phyloP scores from a whole-genome alignment of 805 yeast species.

The Starmerella floricola region DNA sequence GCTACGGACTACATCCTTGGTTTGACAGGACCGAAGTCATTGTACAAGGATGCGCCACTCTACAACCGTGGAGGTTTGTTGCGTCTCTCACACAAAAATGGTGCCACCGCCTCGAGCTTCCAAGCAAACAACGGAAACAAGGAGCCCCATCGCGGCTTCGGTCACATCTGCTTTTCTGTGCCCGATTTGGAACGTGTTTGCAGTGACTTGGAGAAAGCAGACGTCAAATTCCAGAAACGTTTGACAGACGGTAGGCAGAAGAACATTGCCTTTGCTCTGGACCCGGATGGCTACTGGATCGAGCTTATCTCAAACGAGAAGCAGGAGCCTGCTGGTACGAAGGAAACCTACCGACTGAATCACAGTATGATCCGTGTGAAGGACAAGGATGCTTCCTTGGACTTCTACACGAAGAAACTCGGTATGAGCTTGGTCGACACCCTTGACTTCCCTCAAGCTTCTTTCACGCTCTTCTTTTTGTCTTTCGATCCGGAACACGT shows the following conservation, averaged over 20 bases:
- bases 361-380: slow-evolving; percentile 89
- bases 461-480: slow-evolving; percentile 76
- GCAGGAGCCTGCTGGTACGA: slow-evolving; percentile 19
- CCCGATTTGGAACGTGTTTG: slow-evolving; percentile 61
- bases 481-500: slow-evolving; percentile 47
- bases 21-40: slow-evolving; percentile 36
- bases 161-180: slow-evolving; percentile 83
- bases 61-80: slow-evolving; percentile 49
- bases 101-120: slow-evolving; percentile 43
- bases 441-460: slow-evolving; percentile 49
- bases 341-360: slow-evolving; percentile 46
- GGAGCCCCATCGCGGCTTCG: slow-evolving; percentile 80
- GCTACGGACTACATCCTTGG: slow-evolving; percentile 63
- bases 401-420: slow-evolving; percentile 63
- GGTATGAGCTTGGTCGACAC: slow-evolving; percentile 67
- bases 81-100: slow-evolving; percentile 74
- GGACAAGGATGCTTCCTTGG: slow-evolving; percentile 64
- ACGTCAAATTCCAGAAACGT: slow-evolving; percentile 70
- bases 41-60: slow-evolving; percentile 31
- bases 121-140: slow-evolving; percentile 68
- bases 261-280: slow-evolving; percentile 86
- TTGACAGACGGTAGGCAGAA: slow-evolving; percentile 83
- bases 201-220: slow-evolving; percentile 42
- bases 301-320: slow-evolving; percentile 56
- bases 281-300: slow-evolving; percentile 95